Percentiles rank a stretch among this genome's conserved stretches.
These are phyloP conservation scores for Alternaria viburni DNA, from an alignment of 2,329 filamentous ascomycete species.

Conservation along the genomic window DNA sequence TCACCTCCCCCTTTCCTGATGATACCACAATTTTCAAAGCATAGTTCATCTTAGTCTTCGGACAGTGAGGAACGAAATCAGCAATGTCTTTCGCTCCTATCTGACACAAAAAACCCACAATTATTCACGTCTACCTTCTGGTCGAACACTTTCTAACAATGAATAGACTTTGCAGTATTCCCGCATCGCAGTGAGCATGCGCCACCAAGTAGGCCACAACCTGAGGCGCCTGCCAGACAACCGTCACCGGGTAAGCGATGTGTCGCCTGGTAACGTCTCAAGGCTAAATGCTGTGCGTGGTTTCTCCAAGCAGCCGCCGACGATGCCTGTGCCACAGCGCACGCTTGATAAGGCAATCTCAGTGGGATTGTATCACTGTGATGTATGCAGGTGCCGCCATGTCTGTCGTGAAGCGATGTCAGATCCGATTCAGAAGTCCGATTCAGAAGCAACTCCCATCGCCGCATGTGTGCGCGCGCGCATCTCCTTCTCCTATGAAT, in stretches of 20 bases:
- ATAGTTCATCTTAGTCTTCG: conserved; percentile 53
- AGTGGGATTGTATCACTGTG: conserved; percentile 10
- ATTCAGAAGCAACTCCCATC: conserved; percentile 18
- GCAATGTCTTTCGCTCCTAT: conserved; percentile 54
- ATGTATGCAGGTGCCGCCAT: conserved; percentile 22
- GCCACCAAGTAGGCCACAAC: not conserved
- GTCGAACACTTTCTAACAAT: conserved; percentile 10
- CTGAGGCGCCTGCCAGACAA: conserved; percentile 7
- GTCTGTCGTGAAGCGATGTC: conserved; percentile 22
- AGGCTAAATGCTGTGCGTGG: conserved; percentile 8
- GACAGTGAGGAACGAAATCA: conserved; percentile 49
- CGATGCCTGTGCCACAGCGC: conserved; percentile 19
- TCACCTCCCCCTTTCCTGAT: conserved; percentile 38
- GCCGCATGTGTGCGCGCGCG: conserved; percentile 11
- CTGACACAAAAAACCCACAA: conserved; percentile 31
- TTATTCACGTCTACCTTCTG: not conserved
- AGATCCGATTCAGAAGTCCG: conserved; percentile 13
- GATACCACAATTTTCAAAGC: conserved; percentile 47
- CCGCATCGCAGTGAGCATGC: not conserved
- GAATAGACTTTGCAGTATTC: conserved; percentile 1
- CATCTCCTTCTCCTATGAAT: conserved; percentile 5
- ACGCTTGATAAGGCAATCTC: conserved; percentile 4
- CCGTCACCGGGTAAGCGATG: conserved; percentile 11
- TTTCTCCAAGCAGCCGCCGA: conserved; percentile 18
- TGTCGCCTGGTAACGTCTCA: not conserved